Evolutionary conservation across 2,329 filamentous ascomycete species (phyloP).

Genomic region (Calonectria pteridis): DNA sequence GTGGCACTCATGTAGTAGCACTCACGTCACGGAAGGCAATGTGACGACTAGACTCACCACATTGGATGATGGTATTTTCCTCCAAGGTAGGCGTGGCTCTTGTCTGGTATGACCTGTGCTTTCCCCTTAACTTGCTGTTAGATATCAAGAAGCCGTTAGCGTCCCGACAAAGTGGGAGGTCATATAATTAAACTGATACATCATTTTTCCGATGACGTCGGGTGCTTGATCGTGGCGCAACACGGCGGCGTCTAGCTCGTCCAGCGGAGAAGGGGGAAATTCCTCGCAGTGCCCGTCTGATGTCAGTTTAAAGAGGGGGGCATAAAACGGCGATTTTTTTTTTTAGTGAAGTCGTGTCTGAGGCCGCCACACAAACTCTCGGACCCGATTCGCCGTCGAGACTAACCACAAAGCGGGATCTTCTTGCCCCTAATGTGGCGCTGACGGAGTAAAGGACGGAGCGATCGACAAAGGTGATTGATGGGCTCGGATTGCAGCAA

Average conservation of each 20-base stretch:
- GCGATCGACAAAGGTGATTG: not conserved
- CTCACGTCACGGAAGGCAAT: not conserved
- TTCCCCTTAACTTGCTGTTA: not conserved
- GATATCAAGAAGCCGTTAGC: not conserved
- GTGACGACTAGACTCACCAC: not conserved
- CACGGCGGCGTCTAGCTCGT: not conserved
- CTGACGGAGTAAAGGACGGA: not conserved
- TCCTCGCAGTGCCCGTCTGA: not conserved
- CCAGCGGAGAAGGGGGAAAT: not conserved
- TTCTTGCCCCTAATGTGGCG: not conserved
- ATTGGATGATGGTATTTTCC: not conserved
- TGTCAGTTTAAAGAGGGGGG: not conserved
- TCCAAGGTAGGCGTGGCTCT: not conserved
- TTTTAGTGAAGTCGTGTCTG: not conserved
- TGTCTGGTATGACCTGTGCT: not conserved
- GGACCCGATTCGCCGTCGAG: not conserved
- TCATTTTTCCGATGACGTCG: not conserved
- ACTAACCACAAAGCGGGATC: not conserved
- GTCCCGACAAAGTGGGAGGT: not conserved
- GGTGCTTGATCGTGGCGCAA: not conserved
- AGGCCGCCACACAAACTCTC: not conserved
- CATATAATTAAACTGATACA: constrained; percentile 1
- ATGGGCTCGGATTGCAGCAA: not conserved
- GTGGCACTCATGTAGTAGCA: no score
- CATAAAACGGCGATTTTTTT: not conserved